A percentile compares a stretch with the other conserved stretches of the same genome.
These are phyloP conservation scores for Pythium inflatum DNA, from an alignment of 352 stramenopile species.

Conservation along the genomic window DNA sequence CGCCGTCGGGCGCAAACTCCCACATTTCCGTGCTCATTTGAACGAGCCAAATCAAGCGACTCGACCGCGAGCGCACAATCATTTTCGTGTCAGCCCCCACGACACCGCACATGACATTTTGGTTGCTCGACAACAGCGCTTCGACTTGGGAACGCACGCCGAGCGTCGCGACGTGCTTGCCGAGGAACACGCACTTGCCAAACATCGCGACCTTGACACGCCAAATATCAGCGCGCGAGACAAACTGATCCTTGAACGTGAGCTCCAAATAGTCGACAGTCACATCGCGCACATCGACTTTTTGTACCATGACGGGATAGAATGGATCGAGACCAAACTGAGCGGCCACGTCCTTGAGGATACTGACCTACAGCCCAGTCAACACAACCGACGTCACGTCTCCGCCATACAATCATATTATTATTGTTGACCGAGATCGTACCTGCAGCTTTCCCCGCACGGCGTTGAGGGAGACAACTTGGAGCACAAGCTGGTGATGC, in stretches of 20 bases:
- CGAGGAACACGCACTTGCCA: slow-evolving; percentile 77
- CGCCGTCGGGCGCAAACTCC: slow-evolving; percentile 86
- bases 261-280: slow-evolving; percentile 87
- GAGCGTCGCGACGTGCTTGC: slow-evolving; percentile 65
- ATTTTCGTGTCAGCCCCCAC: slow-evolving; percentile 97
- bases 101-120: slow-evolving; percentile 88
- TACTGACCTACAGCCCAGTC: slow-evolving; percentile 49
- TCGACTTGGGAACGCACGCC: slow-evolving; percentile 92
- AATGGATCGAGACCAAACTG: slow-evolving; percentile 79
- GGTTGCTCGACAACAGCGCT: slow-evolving; percentile 77
- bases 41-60: slow-evolving; percentile 97
- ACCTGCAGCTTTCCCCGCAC: slow-evolving; percentile 74
- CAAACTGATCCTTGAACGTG: slow-evolving; percentile 91
- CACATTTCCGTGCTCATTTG: slow-evolving; percentile 97
- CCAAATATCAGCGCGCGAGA: slow-evolving; percentile 90
- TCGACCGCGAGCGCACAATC: slow-evolving; percentile 93
- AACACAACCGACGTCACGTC: neutral
- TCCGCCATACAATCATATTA: neutral
- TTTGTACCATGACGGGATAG: slow-evolving; percentile 54
- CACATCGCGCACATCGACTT: slow-evolving; percentile 60
- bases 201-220: slow-evolving; percentile 84
- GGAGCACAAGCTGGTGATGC: slow-evolving; percentile 66
- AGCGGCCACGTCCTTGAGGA: slow-evolving; percentile 72
- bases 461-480: slow-evolving; percentile 63
- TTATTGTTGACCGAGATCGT: neutral